A percentile compares a stretch with the other conserved stretches of the same genome.
These are phyloP conservation scores for Rubia balearica DNA, from an alignment of 305 asterid species.

Conservation along the genomic window DNA sequence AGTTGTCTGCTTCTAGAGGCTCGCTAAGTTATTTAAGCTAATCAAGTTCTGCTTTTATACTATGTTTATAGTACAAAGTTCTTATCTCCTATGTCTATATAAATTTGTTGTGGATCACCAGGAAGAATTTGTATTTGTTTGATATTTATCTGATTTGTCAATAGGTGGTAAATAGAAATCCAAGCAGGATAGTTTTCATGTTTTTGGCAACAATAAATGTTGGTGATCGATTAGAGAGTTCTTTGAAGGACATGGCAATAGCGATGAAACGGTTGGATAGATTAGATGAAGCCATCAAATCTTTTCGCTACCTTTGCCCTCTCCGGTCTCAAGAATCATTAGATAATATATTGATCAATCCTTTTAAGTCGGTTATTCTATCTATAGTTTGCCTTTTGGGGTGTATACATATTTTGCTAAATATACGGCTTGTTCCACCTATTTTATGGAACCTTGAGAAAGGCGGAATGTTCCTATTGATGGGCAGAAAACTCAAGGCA, in stretches of 20 bases:
- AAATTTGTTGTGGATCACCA: not conserved
- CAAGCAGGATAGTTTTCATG: conserved; percentile 67
- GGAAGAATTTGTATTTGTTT: not conserved
- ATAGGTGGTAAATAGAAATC: conserved; percentile 83
- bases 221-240: conserved; percentile 88
- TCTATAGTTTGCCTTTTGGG: not conserved
- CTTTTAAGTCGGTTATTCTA: conserved; percentile 48
- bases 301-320: conserved; percentile 89
- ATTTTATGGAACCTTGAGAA: no score
- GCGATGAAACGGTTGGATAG: conserved; percentile 85
- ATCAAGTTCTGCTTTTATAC: no score
- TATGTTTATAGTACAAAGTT: no score
- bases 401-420: not conserved
- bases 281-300: conserved; percentile 81
- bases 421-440: no score
- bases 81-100: no score
- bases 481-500: no score
- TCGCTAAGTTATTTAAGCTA: no score
- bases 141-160: not conserved
- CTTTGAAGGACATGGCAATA: conserved; percentile 93
- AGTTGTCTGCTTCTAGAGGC: no score
- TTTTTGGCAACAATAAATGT: conserved; percentile 93
- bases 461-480: no score
- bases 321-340: conserved; percentile 73
- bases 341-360: conserved; percentile 74